Evolutionary conservation across 805 yeast genomes (phyloP).

Genomic region (Ogataea degrootiae): DNA sequence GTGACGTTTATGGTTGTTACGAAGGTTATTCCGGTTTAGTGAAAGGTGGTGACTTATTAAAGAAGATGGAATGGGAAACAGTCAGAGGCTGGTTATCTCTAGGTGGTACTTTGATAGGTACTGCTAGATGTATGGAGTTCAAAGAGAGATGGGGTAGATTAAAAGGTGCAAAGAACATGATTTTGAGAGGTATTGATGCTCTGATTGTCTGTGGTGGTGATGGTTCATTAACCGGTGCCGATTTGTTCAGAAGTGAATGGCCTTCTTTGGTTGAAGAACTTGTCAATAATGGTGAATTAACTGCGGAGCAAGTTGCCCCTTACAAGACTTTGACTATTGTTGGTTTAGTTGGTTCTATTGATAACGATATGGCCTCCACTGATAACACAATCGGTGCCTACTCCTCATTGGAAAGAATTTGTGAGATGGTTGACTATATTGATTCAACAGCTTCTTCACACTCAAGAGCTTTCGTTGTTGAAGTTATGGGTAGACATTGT

Average conservation of each 20-base stretch:
- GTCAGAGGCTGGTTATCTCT: conserved; percentile 89
- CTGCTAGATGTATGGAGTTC: conserved; percentile 88
- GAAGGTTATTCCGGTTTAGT: conserved; percentile 97
- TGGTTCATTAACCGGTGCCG: conserved; percentile 98
- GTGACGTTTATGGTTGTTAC: conserved; percentile 86
- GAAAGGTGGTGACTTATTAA: conserved; percentile 71
- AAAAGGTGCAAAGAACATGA: conserved; percentile 77
- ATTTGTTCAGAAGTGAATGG: conserved; percentile 91
- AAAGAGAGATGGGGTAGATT: conserved; percentile 82
- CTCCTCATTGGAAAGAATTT: conserved; percentile 88
- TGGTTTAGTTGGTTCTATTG: conserved; percentile 95
- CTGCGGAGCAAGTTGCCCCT: conserved; percentile 53
- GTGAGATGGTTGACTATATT: conserved; percentile 91
- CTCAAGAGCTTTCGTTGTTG: conserved; percentile 95
- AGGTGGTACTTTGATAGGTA: conserved; percentile 96
- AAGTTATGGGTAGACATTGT: conserved; percentile 99
- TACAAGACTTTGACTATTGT: conserved; percentile 77
- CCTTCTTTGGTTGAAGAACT: conserved; percentile 79
- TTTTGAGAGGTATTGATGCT: conserved; percentile 87
- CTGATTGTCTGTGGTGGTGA: conserved; percentile 97
- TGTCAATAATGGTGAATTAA: conserved; percentile 47
- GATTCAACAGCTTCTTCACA: conserved; percentile 98
- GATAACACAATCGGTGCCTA: conserved; percentile 96
- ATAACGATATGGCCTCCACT: conserved; percentile 96
- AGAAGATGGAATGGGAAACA: conserved; percentile 85